These are phyloP conservation scores for Suhomyces bolitotheri DNA, from an alignment of 1,139 yeast genomes.

Conservation along the genomic window DNA sequence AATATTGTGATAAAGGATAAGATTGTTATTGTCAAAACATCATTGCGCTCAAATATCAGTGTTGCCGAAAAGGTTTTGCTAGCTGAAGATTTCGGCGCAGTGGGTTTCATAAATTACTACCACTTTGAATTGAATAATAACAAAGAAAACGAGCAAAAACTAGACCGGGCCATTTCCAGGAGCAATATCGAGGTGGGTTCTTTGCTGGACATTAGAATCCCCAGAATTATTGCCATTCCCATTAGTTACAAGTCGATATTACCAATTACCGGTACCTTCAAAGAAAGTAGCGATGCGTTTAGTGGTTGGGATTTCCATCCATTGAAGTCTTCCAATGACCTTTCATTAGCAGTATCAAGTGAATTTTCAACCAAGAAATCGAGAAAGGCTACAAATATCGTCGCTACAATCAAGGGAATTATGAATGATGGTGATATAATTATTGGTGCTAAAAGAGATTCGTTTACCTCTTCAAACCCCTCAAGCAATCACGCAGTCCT, in stretches of 20 bases:
- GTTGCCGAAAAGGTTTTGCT: conserved; percentile 29
- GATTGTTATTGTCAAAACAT: conserved; percentile 33
- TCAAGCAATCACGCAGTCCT: conserved; percentile 44
- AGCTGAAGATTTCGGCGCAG: conserved; percentile 32
- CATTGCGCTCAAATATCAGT: conserved; percentile 15
- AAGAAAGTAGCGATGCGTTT: conserved; percentile 15
- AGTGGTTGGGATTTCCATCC: conserved; percentile 33
- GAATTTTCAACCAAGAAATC: conserved; percentile 16
- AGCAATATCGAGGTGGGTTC: conserved; percentile 20
- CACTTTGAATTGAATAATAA: conserved; percentile 17
- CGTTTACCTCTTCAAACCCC: conserved; percentile 40
- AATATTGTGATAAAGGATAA: conserved; percentile 25
- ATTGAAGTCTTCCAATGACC: conserved; percentile 11
- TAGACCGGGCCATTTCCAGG: conserved; percentile 24
- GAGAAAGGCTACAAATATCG: conserved; percentile 33
- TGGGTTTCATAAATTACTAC: conserved; percentile 31
- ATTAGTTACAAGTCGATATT: conserved; percentile 31
- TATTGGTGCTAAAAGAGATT: conserved; percentile 46
- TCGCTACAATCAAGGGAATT: conserved; percentile 40
- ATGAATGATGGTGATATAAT: conserved; percentile 44
- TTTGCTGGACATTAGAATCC: conserved; percentile 13
- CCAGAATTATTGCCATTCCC: conserved; percentile 37
- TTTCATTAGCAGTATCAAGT: conserved; percentile 23
- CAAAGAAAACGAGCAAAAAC: conserved; percentile 12
- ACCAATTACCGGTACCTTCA: conserved; percentile 36